phyloP scores from a whole-genome alignment of 139 green algal genomes.

The Haematococcus sp. region DNA sequence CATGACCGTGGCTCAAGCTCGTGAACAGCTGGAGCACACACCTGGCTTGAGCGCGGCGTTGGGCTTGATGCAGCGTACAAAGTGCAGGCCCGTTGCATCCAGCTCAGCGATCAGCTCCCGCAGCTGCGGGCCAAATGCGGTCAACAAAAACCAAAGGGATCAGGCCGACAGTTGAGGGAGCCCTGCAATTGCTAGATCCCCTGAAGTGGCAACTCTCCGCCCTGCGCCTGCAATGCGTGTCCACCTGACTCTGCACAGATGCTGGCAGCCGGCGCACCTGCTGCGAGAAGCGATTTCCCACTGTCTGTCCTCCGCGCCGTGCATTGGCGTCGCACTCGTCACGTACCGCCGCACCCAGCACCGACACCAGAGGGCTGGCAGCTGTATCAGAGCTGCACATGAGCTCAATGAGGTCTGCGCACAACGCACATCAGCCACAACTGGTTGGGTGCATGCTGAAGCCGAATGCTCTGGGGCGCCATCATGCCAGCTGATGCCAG shows the following conservation, averaged over 20 bases:
- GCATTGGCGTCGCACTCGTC: conserved; percentile 25
- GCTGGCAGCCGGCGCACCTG: too few species aligned
- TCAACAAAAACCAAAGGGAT: too few species aligned
- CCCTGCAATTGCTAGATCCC: too few species aligned
- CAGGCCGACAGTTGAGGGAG: too few species aligned
- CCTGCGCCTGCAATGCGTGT: too few species aligned
- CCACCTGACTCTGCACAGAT: too few species aligned
- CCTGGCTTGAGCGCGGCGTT: conserved; percentile 66
- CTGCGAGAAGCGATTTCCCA: conserved; percentile 16
- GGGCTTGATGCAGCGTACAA: conserved; percentile 97
- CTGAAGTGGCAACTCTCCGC: too few species aligned
- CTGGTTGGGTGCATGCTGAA: too few species aligned
- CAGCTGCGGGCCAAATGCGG: conserved; percentile 72
- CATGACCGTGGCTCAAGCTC: too few species aligned
- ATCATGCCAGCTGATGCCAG: too few species aligned
- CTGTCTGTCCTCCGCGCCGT: conserved; percentile 31
- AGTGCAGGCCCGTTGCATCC: conserved; percentile 85
- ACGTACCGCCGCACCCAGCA: conserved; percentile 25
- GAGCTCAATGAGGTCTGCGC: conserved; percentile 77
- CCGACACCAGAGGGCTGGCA: conserved; percentile 20
- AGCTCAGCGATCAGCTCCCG: conserved; percentile 70
- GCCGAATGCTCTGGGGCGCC: too few species aligned
- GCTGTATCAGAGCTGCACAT: conserved; percentile 36
- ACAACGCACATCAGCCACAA: too few species aligned
- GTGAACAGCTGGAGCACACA: neutral